Percentiles rank a stretch among this genome's conserved stretches.
Conservation (phyloP, 805 yeast species). For the Myxozyma sirexii region DNA sequence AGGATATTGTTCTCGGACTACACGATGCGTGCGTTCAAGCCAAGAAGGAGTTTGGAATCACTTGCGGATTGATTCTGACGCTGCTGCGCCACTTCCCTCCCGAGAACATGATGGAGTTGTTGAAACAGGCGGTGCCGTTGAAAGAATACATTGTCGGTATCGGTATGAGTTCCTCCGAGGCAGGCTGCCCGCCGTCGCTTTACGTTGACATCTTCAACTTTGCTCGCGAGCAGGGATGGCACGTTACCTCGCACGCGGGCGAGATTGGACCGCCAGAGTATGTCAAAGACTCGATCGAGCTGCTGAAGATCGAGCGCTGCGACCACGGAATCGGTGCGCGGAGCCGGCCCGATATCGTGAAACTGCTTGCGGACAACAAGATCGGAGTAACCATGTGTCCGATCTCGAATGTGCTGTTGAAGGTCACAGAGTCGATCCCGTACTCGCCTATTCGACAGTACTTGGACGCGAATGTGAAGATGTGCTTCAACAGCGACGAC, state of each 20-base stretch:
- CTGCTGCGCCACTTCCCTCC: slow-evolving; percentile 74
- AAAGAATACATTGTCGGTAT: slow-evolving; percentile 64
- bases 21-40: slow-evolving; percentile 69
- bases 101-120: slow-evolving; percentile 58
- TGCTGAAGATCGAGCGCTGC: slow-evolving; percentile 65
- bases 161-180: slow-evolving; percentile 82
- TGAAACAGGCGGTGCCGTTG: slow-evolving; percentile 50
- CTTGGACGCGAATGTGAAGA: slow-evolving; percentile 64
- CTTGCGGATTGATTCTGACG: slow-evolving; percentile 80
- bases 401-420: slow-evolving; percentile 71
- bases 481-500: slow-evolving; percentile 76
- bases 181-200: slow-evolving; percentile 72
- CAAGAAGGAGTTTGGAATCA: slow-evolving; percentile 57
- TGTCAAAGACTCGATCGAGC: slow-evolving; percentile 60
- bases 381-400: slow-evolving; percentile 76
- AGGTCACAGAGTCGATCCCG: slow-evolving; percentile 67
- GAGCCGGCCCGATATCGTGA: slow-evolving; percentile 56
- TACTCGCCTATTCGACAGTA: slow-evolving; percentile 68
- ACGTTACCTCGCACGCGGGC: slow-evolving; percentile 85
- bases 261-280: slow-evolving; percentile 83
- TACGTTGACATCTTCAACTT: slow-evolving; percentile 64
- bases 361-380: slow-evolving; percentile 57
- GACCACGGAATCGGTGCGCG: slow-evolving; percentile 78
- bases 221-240: slow-evolving; percentile 56
- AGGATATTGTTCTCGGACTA: slow-evolving; percentile 44